phyloP scores from a whole-genome alignment of 768 basidiomycete species.

The Gloeopeniophorella convolvens region DNA sequence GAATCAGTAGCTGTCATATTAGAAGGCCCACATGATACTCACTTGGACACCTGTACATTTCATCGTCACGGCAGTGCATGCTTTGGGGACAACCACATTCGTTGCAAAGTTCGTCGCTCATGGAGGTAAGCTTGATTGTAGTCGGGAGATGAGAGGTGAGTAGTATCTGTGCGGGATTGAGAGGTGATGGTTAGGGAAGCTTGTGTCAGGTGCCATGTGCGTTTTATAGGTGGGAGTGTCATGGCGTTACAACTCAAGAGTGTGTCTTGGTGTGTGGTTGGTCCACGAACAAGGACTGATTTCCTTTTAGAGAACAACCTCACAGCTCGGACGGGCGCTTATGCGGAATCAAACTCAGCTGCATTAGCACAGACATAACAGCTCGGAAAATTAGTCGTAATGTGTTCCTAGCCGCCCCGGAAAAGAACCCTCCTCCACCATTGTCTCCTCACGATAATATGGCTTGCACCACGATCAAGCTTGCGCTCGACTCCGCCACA shows the following conservation, averaged over 20 bases:
- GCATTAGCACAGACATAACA: too few species aligned
- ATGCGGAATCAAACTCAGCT: too few species aligned
- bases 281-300: not conserved
- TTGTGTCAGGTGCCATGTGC: too few species aligned
- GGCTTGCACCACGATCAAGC: conserved; percentile 54
- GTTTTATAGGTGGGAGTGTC: too few species aligned
- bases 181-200: too few species aligned
- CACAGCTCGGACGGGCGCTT: too few species aligned
- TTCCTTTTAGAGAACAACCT: conserved; percentile 5
- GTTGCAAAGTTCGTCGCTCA: conserved; percentile 7
- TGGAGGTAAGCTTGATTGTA: not conserved
- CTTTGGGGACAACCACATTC: conserved; percentile 4
- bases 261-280: too few species aligned
- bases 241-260: too few species aligned
- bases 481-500: conserved; percentile 41
- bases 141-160: not conserved
- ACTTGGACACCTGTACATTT: conserved; percentile 9
- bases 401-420: too few species aligned
- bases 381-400: not conserved
- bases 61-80: conserved; percentile 10
- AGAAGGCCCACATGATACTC: too few species aligned
- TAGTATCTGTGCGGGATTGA: too few species aligned
- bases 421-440: not conserved
- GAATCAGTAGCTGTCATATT: not conserved
- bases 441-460: conserved; percentile 4